Evolutionary conservation across 768 basidiomycete species (phyloP).

Genomic region (Boletus coccyginus): DNA sequence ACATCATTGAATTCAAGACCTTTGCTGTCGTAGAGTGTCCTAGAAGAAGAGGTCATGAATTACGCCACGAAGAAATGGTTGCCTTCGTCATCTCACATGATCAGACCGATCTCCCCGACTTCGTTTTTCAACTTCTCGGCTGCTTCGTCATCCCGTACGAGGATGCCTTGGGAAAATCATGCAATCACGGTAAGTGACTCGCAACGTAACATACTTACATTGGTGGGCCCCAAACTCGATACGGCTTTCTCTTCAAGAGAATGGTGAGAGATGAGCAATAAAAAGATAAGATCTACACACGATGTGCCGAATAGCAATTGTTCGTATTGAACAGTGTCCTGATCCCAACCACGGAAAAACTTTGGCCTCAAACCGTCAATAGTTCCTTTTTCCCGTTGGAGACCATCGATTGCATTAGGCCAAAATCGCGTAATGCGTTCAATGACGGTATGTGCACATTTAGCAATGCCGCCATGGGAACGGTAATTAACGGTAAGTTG

Average conservation of each 20-base stretch:
- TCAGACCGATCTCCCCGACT: no score
- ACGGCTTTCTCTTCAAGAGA: constrained; percentile 36
- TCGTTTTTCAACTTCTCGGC: no score
- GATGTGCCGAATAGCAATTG: constrained; percentile 39
- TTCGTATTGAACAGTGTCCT: constrained; percentile 42
- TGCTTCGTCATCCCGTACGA: constrained; percentile 40
- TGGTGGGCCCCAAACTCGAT: constrained; percentile 66
- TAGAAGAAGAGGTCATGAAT: no score
- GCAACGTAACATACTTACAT: constrained; percentile 39
- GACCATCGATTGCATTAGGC: constrained; percentile 60
- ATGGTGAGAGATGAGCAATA: constrained; percentile 6
- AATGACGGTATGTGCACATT: constrained; percentile 32
- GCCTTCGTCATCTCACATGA: no score
- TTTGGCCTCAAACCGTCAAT: constrained; percentile 55
- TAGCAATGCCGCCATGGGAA: constrained; percentile 69
- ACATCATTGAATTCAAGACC: no score
- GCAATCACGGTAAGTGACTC: background rate
- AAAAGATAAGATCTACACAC: background rate
- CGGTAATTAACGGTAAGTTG: constrained; percentile 65
- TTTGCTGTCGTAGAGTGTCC: no score
- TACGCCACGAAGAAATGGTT: no score
- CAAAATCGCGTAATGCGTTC: constrained; percentile 60
- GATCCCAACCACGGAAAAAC: constrained; percentile 51
- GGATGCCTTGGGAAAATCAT: constrained; percentile 45
- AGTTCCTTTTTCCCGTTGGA: constrained; percentile 54